phyloP scores from a whole-genome alignment of 2,329 filamentous ascomycete species.

The Ophiocordyceps sinensis region DNA sequence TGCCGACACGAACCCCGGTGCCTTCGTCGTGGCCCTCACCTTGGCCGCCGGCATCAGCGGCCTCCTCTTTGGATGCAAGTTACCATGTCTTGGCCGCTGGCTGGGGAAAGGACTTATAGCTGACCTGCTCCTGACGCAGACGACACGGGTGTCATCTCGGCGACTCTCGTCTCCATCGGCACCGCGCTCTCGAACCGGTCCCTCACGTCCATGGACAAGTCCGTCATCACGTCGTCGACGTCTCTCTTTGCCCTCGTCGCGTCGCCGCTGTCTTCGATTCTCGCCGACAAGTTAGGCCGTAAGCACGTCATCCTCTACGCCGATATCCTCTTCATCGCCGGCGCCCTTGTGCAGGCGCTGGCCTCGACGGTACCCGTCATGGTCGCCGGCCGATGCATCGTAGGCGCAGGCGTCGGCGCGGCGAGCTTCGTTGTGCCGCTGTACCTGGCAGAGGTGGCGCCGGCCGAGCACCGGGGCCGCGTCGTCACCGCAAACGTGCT shows the following conservation, averaged over 20 bases:
- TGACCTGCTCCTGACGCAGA: conserved; percentile 23
- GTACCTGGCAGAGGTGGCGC: conserved; percentile 78
- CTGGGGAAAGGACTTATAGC: background rate
- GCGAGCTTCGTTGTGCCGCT: conserved; percentile 74
- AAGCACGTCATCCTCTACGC: conserved; percentile 48
- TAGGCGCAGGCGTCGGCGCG: conserved; percentile 59
- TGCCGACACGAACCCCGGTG: conserved; percentile 19
- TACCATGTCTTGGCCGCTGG: background rate
- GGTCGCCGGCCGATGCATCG: conserved; percentile 52
- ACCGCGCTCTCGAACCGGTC: conserved; percentile 40
- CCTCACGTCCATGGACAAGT: conserved; percentile 51
- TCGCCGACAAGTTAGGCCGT: conserved; percentile 47
- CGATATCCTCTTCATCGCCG: conserved; percentile 52
- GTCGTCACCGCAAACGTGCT: conserved; percentile 71
- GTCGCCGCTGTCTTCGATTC: conserved; percentile 48
- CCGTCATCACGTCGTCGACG: conserved; percentile 55
- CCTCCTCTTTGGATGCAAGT: conserved; percentile 52
- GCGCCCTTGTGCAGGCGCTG: conserved; percentile 50
- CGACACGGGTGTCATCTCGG: conserved; percentile 55
- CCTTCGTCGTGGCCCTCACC: conserved; percentile 47
- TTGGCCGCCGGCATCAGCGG: conserved; percentile 53
- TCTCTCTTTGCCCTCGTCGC: conserved; percentile 50
- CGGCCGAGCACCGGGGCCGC: conserved; percentile 59
- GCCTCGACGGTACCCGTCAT: conserved; percentile 45
- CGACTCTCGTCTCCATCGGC: conserved; percentile 50